Conservation (phyloP, 208 protist species). For the Tritrichomonas musculus region DNA sequence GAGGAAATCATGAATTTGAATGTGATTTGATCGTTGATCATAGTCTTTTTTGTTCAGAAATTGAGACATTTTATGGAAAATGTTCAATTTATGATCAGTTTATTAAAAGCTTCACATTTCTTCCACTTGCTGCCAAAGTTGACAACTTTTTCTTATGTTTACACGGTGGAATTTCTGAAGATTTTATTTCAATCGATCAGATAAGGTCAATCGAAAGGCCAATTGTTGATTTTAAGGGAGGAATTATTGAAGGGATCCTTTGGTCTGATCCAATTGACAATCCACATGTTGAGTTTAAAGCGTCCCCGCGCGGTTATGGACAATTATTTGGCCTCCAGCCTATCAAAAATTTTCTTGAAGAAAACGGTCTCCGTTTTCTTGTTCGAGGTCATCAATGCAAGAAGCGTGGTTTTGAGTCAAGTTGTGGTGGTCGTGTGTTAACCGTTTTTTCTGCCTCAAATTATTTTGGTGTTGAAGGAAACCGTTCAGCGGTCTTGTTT, state of each 20-base stretch:
- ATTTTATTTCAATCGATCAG: not conserved
- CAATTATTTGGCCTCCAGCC: not conserved
- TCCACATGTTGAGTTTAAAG: not conserved
- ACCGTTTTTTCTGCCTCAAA: not conserved
- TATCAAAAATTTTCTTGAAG: not conserved
- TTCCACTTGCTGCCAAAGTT: not conserved
- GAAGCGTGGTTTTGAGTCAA: not conserved
- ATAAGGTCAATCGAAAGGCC: not conserved
- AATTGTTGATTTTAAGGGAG: not conserved
- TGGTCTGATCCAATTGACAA: not conserved
- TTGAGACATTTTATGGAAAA: not conserved
- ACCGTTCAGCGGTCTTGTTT: too few relatives aligned
- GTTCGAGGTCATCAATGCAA: not conserved
- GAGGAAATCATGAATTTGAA: not conserved
- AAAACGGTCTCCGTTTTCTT: too few relatives aligned
- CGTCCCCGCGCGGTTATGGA: not conserved
- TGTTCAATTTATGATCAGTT: not conserved
- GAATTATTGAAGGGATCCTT: not conserved
- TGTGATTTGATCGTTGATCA: not conserved
- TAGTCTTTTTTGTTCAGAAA: not conserved
- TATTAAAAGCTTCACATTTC: not conserved
- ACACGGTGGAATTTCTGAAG: not conserved
- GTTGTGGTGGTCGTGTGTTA: not conserved
- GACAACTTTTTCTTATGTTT: not conserved
- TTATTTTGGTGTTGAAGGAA: too few relatives aligned